Evolutionary conservation across 495 filamentous ascomycete species (phyloP).

Genomic region (Talaromyces thailandensis): DNA sequence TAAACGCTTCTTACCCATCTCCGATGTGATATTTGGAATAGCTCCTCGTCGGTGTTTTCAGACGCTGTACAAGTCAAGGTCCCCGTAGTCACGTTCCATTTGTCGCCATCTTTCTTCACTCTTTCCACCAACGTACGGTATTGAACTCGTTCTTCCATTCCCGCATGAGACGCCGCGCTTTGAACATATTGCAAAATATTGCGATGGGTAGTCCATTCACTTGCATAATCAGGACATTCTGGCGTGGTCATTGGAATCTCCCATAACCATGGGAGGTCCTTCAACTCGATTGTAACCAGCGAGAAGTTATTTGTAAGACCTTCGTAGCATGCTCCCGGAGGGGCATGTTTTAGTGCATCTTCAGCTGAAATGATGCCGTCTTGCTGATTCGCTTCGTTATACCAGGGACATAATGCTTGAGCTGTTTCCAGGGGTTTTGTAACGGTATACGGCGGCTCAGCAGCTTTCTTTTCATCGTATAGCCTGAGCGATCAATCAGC

Average conservation of each 20-base stretch:
- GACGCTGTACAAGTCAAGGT: not conserved
- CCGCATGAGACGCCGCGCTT: not conserved
- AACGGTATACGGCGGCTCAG: not conserved
- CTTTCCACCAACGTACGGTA: not conserved
- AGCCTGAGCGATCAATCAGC: not conserved
- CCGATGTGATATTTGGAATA: not conserved
- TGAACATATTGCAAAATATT: not conserved
- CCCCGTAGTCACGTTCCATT: not conserved
- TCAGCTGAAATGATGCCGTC: not conserved
- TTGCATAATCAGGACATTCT: not conserved
- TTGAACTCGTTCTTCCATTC: not conserved
- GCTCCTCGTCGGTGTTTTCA: not conserved
- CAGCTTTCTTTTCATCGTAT: not conserved
- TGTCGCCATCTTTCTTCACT: not conserved
- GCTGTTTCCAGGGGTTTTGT: not conserved
- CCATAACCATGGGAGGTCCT: slow-evolving; percentile 1
- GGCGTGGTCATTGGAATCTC: not conserved
- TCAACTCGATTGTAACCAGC: not conserved
- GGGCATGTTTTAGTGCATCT: not conserved
- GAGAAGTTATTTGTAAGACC: slow-evolving; percentile 2
- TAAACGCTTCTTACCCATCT: not conserved
- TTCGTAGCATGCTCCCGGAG: not conserved
- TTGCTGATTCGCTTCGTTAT: not conserved
- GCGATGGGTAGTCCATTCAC: not conserved
- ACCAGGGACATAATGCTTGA: not conserved